Base-by-base conservation (phyloP, 805 yeast genomes). In the Wickerhamia fluorescens region DNA sequence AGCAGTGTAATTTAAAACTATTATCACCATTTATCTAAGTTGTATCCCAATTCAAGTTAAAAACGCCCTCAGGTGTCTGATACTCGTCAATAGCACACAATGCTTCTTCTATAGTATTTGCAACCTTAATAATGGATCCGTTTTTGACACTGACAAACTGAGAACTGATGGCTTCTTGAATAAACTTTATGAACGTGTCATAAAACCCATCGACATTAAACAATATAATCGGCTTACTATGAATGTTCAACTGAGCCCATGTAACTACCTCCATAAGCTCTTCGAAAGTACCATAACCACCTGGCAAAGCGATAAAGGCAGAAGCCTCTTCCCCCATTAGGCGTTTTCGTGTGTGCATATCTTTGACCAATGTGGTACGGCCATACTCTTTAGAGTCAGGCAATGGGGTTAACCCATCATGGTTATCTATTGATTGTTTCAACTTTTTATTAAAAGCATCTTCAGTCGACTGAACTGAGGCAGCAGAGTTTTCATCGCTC, bases 241-340 rank as follows among this genome's bases (percentile, higher is more conserved):
- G 95, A 41, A 86, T 85, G 19, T 88, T 92, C 44, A 86, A 66
- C 62, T 86, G 95, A 28, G 77, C 75, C 95, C 95, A 86, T 4
- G 95, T 86, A 35, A 81, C 80, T 31, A 84, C 80, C 61, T 86
- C 95, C 78, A 85, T 77, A 37, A 86, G 65, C 58, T 86, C 95
- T 56, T 86, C 95, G 49, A 84, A 58, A 6, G 94, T 85, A 28
- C 95, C 95, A 51, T 76, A 85, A 3, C 95, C 95, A 38, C 95
- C 95, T 9, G 95, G 95, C 60, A 86, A 67, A 0, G 95, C 94
- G 25, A 86, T 73, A 54, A 86, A 86, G 0, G 89, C 94, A 41
- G 75, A 75, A n/a, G 89, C 78, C 52, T 81, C 88, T 46, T 72
- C 68, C 16, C 87, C 94, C 95, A 86, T 86, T 64, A 81, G 44